Evolutionary conservation across 192 early-diverging fungal species (phyloP), one percentile per base, ranked within the genome.

Genomic region (Umbelopsis ramanniana): DNA sequence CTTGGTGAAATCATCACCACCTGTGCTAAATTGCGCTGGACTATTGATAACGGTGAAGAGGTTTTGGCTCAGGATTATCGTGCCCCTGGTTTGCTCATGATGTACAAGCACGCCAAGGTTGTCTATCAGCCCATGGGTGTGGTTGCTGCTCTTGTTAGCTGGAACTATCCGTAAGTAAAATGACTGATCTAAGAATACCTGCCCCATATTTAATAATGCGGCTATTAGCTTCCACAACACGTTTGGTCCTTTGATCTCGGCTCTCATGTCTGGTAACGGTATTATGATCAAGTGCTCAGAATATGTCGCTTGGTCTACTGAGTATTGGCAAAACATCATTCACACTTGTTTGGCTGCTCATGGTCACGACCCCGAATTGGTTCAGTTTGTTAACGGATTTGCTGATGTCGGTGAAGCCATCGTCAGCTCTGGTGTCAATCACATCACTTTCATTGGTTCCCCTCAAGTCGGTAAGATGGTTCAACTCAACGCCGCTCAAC

Each of bases 381-480:
- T 96, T 22, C 89, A 90, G 48, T 91, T 95, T 77, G 73, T 94
- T 17, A 89, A 85, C 29, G 95, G 95, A 3, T 95, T 88, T 75
- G 89, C 87, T 35, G 95, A 95, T 46, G 82, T 90, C n/a, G 95
- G 95, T 37, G 85, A 86, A 46, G 92, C 93, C 0, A 75, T 96
- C 4, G 89, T 94, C 4, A 76, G 71, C 66, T 84, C 82, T 6
- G 82, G 82, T 24, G 83, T 92, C 52, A 85, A 91, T 67, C 88
- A 93, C 72, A 88, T 97, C 54, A 95, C 93, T 0, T 96, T 97
- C 73, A 94, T 95, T 74, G 95, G 95, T 19, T 94, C 93, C 19
- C 90, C 94, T 17, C 79, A 81, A 60, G 94, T 95, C 15, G 95
- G 95, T 50, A 89, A 89, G 75, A 72, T 89, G 33, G 88, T 97